Conservation (phyloP, 495 filamentous ascomycete species). For the Annulohypoxylon bovei region DNA sequence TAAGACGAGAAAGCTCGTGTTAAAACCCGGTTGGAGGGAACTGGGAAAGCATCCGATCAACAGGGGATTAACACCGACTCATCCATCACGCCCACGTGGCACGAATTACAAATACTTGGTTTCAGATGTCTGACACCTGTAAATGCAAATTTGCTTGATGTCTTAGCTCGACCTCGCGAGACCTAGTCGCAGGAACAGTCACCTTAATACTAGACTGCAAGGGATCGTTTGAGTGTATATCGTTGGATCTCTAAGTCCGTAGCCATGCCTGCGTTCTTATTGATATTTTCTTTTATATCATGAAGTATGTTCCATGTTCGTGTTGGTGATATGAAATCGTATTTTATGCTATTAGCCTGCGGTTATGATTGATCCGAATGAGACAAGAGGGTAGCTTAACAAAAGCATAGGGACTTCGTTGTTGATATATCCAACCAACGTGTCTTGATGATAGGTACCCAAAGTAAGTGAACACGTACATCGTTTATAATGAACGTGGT, state of each 20-base stretch:
- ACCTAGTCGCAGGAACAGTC: not conserved
- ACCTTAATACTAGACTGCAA: not conserved
- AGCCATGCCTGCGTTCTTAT: too few relatives aligned
- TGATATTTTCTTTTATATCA: not conserved
- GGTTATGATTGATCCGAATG: not conserved
- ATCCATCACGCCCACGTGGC: not conserved
- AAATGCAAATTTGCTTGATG: not conserved
- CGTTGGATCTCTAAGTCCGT: not conserved
- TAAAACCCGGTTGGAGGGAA: not conserved
- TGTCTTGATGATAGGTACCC: too few relatives aligned
- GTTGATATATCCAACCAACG: not conserved
- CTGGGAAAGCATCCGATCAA: not conserved
- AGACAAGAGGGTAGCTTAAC: not conserved
- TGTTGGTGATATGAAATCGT: not conserved
- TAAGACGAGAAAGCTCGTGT: not conserved
- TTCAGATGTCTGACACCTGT: not conserved
- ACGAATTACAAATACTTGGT: not conserved
- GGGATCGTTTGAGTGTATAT: not conserved
- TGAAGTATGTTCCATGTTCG: not conserved
- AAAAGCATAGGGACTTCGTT: not conserved
- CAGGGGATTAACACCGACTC: not conserved
- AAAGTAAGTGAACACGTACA: too few relatives aligned
- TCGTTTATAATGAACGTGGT: too few relatives aligned
- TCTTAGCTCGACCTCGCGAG: not conserved
- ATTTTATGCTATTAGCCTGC: not conserved